phyloP scores from a whole-genome alignment of 805 yeast genomes.

The Wickerhamiella sorbophila region DNA sequence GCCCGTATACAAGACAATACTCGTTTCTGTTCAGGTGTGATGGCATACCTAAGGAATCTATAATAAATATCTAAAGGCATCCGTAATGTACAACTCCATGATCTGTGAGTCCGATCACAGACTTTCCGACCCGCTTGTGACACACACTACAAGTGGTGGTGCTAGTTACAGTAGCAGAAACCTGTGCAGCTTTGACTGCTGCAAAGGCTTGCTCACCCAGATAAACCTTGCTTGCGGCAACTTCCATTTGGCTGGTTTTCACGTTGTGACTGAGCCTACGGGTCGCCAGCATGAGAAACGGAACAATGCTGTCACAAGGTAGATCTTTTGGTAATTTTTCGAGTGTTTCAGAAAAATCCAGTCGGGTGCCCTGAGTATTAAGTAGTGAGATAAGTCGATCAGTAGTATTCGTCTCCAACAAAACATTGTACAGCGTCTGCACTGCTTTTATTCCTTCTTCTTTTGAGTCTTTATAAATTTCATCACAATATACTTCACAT shows the following conservation, averaged over 20 bases:
- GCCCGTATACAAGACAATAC: conserved; percentile 48
- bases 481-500: conserved; percentile 50
- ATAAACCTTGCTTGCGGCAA: conserved; percentile 7
- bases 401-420: neutral
- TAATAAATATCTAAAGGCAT: conserved; percentile 7
- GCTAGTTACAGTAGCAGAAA: conserved; percentile 4
- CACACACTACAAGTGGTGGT: conserved; percentile 11
- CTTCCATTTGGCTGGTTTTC: conserved; percentile 1
- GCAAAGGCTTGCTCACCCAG: conserved; percentile 11
- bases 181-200: conserved; percentile 1
- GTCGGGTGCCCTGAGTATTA: neutral
- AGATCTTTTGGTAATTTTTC: neutral
- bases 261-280: neutral
- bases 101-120: conserved; percentile 9
- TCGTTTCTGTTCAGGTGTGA: conserved; percentile 71
- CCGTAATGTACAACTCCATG: conserved; percentile 12
- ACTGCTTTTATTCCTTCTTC: conserved; percentile 29
- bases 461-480: conserved; percentile 20
- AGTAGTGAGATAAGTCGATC: neutral
- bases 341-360: conserved; percentile 1
- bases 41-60: conserved; percentile 35
- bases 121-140: conserved; percentile 14
- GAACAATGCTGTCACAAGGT: neutral
- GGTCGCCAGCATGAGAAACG: conserved; percentile 2
- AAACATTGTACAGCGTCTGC: conserved; percentile 23